Conservation (phyloP, 2,329 filamentous ascomycete species). For the Aspergillus arachidicola region DNA sequence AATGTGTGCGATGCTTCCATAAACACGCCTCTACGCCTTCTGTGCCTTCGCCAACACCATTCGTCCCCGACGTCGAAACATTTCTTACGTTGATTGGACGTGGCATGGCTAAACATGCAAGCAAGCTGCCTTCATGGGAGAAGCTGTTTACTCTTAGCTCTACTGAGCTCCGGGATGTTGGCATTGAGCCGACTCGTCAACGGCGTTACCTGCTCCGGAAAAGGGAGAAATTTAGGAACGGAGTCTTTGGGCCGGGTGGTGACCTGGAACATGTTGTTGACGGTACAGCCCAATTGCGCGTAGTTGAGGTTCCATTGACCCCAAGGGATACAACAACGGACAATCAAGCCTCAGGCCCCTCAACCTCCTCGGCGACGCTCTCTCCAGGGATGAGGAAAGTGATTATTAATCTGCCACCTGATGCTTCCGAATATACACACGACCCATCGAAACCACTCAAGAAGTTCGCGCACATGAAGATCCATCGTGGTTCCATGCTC, state of each 20-base stretch:
- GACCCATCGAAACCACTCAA: constrained; percentile 47
- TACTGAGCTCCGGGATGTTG: constrained; percentile 75
- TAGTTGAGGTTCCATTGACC: constrained; percentile 57
- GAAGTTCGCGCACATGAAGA: constrained; percentile 65
- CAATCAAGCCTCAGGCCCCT: constrained; percentile 26
- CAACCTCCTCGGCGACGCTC: constrained; percentile 53
- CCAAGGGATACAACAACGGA: constrained; percentile 30
- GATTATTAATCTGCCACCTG: constrained; percentile 61
- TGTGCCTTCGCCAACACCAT: constrained; percentile 74
- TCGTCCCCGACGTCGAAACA: constrained; percentile 80
- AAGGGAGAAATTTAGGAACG: constrained; percentile 80
- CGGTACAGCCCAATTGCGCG: constrained; percentile 60
- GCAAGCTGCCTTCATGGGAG: constrained; percentile 90
- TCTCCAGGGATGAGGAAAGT: constrained; percentile 59
- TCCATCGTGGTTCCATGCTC: constrained; percentile 70
- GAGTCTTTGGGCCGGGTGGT: constrained; percentile 77
- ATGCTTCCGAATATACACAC: constrained; percentile 59
- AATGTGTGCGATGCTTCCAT: constrained; percentile 47
- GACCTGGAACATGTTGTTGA: constrained; percentile 74
- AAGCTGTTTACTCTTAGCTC: constrained; percentile 82
- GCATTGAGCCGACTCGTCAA: constrained; percentile 81
- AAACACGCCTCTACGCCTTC: constrained; percentile 43
- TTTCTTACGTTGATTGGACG: constrained; percentile 93
- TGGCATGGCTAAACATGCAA: constrained; percentile 75
- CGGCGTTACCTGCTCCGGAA: constrained; percentile 84